Percentiles rank a stretch among this genome's conserved stretches.
Evolutionary conservation across 2,329 filamentous ascomycete species (phyloP).

Genomic region (Aspergillus jensenii): DNA sequence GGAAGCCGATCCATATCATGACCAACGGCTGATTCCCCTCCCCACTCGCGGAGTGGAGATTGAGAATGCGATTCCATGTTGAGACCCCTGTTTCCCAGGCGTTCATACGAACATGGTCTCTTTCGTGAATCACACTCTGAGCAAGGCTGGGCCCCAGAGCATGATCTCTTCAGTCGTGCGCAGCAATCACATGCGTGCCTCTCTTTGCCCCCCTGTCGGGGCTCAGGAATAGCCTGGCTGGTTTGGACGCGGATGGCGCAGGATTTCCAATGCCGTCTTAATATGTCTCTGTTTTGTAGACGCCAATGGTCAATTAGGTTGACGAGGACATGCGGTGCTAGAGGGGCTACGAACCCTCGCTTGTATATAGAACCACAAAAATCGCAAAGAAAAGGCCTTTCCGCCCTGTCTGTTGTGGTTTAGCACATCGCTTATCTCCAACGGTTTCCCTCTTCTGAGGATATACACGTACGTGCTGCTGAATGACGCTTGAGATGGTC

Average conservation of each 20-base stretch:
- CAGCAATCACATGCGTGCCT: slow-evolving; percentile 32
- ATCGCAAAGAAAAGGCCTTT: slow-evolving; percentile 19
- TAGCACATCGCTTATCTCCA: neutral
- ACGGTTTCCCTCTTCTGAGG: neutral
- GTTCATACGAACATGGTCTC: slow-evolving; percentile 24
- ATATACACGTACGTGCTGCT: slow-evolving; percentile 23
- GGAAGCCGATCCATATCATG: neutral
- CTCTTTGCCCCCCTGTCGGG: slow-evolving; percentile 25
- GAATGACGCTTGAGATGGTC: slow-evolving; percentile 29
- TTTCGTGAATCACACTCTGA: slow-evolving; percentile 22
- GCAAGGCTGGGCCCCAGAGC: slow-evolving; percentile 24
- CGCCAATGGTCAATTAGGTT: neutral
- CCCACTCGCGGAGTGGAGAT: neutral
- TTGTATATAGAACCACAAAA: slow-evolving; percentile 29
- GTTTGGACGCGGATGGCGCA: slow-evolving; percentile 22
- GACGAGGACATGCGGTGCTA: neutral
- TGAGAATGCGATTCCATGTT: no score
- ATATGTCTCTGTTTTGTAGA: slow-evolving; percentile 20
- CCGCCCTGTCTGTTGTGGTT: slow-evolving; percentile 19
- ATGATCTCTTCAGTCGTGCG: slow-evolving; percentile 27
- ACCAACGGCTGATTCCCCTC: neutral
- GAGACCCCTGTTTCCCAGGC: slow-evolving; percentile 10
- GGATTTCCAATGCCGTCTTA: slow-evolving; percentile 31
- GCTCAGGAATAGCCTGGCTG: slow-evolving; percentile 22
- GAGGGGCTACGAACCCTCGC: slow-evolving; percentile 22